Evolutionary conservation across 345 rosid genomes (phyloP).

Genomic region (Dipteronia sinensis): DNA sequence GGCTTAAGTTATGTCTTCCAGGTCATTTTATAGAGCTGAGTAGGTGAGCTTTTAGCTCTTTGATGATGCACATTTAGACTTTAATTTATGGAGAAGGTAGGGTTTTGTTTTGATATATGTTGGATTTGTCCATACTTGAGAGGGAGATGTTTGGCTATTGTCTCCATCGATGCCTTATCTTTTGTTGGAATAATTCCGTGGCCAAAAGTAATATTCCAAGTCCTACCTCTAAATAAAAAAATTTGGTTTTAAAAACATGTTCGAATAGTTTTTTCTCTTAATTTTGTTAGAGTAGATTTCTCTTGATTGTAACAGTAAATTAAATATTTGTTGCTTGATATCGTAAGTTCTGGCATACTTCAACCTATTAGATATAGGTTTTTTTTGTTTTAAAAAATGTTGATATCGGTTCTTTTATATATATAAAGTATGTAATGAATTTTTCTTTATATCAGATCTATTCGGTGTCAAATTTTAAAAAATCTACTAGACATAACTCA

Average conservation of each 20-base stretch:
- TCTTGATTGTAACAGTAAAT: no score
- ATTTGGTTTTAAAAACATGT: neutral
- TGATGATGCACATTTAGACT: slow-evolving; percentile 31
- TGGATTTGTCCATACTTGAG: neutral
- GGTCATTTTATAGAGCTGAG: slow-evolving; percentile 21
- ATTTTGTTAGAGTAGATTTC: no score
- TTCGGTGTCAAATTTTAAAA: no score
- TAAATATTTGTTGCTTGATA: no score
- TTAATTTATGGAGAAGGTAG: slow-evolving; percentile 28
- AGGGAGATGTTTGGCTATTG: neutral
- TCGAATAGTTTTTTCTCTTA: no score
- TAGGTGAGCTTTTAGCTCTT: slow-evolving; percentile 30
- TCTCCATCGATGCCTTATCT: slow-evolving; percentile 14
- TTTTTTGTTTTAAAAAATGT: no score
- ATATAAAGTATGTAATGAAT: no score
- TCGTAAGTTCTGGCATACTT: no score
- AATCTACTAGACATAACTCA: no score
- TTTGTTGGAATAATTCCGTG: neutral
- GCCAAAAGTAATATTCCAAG: neutral
- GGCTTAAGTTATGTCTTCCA: slow-evolving; percentile 14
- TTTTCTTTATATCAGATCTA: no score
- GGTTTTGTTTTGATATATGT: neutral
- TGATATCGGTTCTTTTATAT: no score
- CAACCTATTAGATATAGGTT: no score
- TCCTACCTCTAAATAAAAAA: neutral